These are phyloP conservation scores for Pistacia vera DNA, from an alignment of 345 rosid genomes.

Conservation along the genomic window DNA sequence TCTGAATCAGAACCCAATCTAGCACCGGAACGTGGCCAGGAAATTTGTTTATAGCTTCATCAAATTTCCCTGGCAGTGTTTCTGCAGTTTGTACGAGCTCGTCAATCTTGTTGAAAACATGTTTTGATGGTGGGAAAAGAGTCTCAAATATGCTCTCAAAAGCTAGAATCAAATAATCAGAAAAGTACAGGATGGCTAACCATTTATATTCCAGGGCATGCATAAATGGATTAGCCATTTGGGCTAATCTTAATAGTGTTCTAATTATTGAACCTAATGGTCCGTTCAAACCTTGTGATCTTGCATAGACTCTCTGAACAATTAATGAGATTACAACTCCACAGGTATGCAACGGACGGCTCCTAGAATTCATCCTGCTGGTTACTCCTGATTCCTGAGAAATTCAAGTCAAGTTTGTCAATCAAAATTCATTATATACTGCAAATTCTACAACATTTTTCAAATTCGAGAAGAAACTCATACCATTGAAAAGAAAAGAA, in stretches of 20 bases:
- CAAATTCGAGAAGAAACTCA: background rate
- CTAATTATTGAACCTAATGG: slow-evolving; percentile 31
- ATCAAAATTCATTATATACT: no score
- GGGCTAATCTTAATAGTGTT: slow-evolving; percentile 23
- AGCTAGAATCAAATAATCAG: slow-evolving; percentile 52
- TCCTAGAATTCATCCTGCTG: slow-evolving; percentile 31
- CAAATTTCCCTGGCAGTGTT: slow-evolving; percentile 53
- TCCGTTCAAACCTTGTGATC: slow-evolving; percentile 37
- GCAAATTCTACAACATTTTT: background rate
- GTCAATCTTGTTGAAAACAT: slow-evolving; percentile 46
- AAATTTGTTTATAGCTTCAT: slow-evolving; percentile 31
- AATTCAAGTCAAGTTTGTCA: background rate
- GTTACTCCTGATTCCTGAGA: slow-evolving; percentile 27
- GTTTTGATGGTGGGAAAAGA: slow-evolving; percentile 51
- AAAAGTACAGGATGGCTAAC: slow-evolving; percentile 35
- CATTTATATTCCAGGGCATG: slow-evolving; percentile 33
- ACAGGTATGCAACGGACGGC: slow-evolving; percentile 65
- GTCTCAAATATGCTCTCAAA: slow-evolving; percentile 41
- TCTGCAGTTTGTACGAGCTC: slow-evolving; percentile 37
- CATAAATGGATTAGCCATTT: slow-evolving; percentile 26
- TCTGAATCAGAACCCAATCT: slow-evolving; percentile 31
- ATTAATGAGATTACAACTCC: slow-evolving; percentile 38
- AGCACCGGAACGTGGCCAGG: slow-evolving; percentile 35
- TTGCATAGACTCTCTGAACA: slow-evolving; percentile 34
- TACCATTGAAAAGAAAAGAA: slow-evolving; percentile 29